These are phyloP conservation scores for Leishmania gerbilli DNA, from an alignment of 208 protist species.

Conservation along the genomic window DNA sequence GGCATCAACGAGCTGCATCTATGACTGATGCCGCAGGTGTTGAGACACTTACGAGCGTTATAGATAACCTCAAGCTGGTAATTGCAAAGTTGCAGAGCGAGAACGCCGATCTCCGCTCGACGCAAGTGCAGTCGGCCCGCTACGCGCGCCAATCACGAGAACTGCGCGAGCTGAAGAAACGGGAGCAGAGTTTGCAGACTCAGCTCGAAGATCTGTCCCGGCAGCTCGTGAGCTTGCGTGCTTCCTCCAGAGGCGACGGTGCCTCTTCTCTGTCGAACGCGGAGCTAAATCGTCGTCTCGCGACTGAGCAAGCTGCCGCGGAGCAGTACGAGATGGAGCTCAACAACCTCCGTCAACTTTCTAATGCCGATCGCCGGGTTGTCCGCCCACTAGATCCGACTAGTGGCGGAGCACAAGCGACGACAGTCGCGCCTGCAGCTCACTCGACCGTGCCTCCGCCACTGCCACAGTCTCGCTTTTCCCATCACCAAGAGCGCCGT, in stretches of 20 bases:
- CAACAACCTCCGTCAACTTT: slow-evolving; percentile 40
- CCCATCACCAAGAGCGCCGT: slow-evolving; percentile 14
- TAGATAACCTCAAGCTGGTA: slow-evolving; percentile 79
- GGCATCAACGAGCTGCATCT: background rate
- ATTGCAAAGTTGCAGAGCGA: slow-evolving; percentile 76
- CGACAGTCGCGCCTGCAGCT: background rate
- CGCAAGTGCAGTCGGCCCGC: slow-evolving; percentile 23
- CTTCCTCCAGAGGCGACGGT: slow-evolving; percentile 15
- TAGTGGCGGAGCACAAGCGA: slow-evolving; percentile 6
- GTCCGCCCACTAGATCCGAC: slow-evolving; percentile 41
- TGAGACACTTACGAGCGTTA: slow-evolving; percentile 52
- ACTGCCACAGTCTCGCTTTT: slow-evolving; percentile 29
- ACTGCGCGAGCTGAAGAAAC: slow-evolving; percentile 47
- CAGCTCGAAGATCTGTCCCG: slow-evolving; percentile 27
- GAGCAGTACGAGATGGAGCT: slow-evolving; percentile 66
- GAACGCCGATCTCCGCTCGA: slow-evolving; percentile 54
- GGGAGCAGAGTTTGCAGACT: slow-evolving; percentile 45
- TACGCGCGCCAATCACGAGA: slow-evolving; percentile 67
- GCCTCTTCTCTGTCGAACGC: slow-evolving; percentile 3
- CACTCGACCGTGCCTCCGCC: slow-evolving; percentile 26
- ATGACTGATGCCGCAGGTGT: slow-evolving; percentile 12
- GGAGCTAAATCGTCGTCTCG: slow-evolving; percentile 54
- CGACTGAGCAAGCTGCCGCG: slow-evolving; percentile 51
- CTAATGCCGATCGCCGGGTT: slow-evolving; percentile 40
- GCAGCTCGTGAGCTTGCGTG: slow-evolving; percentile 26